Base-by-base conservation (phyloP, 192 early-diverging fungal genomes). In the Entophlyctis luteolus region DNA sequence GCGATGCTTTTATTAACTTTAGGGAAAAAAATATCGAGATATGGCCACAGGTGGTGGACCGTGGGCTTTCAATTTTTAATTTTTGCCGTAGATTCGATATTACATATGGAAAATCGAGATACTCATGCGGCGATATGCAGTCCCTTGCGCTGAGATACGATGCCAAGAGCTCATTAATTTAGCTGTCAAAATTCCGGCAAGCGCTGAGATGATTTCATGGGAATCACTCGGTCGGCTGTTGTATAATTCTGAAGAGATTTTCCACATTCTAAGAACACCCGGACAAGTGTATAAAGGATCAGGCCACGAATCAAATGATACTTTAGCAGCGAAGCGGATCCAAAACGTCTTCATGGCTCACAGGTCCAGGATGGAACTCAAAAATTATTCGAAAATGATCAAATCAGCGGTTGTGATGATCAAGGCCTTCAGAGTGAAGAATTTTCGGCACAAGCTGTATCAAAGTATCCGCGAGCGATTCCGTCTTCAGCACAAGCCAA, bases 81-180 rank as follows among this genome's bases (percentile, higher is more conserved):
- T 8, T n/a, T 42, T 42, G n/a, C n/a, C 39, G n/a, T 42, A 42
- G 35, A 66, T 66, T 28, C 8, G 37, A 12, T 38, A 66, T 29
- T 20, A 34, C 12, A 66, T 66, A 28, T 66, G 48, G 50, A 53
- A 39, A 42, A 22, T 50, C 23, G 63, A 66, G 29, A 28, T 14
- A 37, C 5, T 66, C 18, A 18, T 66, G 12, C 48, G 36, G 0
- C 48, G 63, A 10, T 66, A 55, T 28, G 63, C 63, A 1, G 58
- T 70, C n/a, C 59, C 68, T 5, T 70, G 68, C 0, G 68, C 58
- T 0, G 68, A 70, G 29, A 25, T 70, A 35, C 59, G 58, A 37
- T 60, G 55, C 35, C 4, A 20, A 20, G 46, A 50, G 37, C 34
- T 70, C 18, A 46, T 59, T 18, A 20, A 18, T 18, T 16, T 62